A percentile compares a stretch with the other conserved stretches of the same genome.
These are phyloP conservation scores for Rhizophora apiculata DNA, from an alignment of 345 rosid genomes.

Conservation along the genomic window DNA sequence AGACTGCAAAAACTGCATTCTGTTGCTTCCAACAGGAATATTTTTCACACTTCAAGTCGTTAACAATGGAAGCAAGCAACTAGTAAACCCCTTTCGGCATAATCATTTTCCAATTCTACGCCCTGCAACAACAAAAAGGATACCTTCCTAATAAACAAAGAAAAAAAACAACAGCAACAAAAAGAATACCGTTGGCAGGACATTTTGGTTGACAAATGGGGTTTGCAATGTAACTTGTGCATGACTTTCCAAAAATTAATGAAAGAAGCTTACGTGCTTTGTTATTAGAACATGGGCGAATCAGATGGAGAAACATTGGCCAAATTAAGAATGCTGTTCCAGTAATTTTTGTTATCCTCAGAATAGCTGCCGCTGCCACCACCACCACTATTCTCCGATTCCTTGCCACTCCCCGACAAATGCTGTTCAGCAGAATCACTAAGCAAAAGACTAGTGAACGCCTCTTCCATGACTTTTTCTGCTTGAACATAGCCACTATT, in stretches of 20 bases:
- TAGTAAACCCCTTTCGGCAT: neutral
- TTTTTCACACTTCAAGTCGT: neutral
- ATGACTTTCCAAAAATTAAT: neutral
- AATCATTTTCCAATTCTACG: neutral
- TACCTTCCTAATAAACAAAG: neutral
- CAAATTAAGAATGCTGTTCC: slow-evolving; percentile 91
- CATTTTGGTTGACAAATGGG: neutral
- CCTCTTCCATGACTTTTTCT: slow-evolving; percentile 49
- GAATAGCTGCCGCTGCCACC: slow-evolving; percentile 29
- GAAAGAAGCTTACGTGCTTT: neutral
- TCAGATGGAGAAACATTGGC: slow-evolving; percentile 79
- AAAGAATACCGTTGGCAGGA: neutral
- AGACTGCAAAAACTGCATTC: slow-evolving; percentile 8
- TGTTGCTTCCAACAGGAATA: slow-evolving; percentile 4
- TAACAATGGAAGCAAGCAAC: neutral
- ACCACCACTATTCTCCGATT: slow-evolving; percentile 35
- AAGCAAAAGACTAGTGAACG: slow-evolving; percentile 72
- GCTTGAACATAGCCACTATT: slow-evolving; percentile 8
- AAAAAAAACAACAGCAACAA: too few relatives aligned
- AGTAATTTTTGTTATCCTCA: slow-evolving; percentile 87
- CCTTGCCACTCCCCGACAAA: slow-evolving; percentile 41
- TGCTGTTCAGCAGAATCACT: slow-evolving; percentile 45
- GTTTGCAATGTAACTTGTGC: neutral
- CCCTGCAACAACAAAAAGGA: neutral
- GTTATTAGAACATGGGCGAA: slow-evolving; percentile 58